Percentiles rank a stretch among this genome's conserved stretches.
Conservation (phyloP, 2,329 filamentous ascomycete genomes). For the Coniochaeta sp. region DNA sequence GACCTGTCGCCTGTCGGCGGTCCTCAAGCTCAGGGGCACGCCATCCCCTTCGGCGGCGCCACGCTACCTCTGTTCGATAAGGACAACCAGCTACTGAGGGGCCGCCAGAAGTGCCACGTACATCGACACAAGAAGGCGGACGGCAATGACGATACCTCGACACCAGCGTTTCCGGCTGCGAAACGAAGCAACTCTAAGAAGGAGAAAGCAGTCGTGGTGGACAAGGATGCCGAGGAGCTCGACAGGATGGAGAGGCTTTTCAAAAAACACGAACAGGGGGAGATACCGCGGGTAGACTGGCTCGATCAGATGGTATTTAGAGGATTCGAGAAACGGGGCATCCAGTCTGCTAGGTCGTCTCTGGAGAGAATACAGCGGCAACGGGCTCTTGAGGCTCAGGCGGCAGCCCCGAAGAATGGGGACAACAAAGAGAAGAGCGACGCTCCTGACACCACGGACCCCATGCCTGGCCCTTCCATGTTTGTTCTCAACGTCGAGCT, state of each 20-base stretch:
- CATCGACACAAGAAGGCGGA: slow-evolving; percentile 80
- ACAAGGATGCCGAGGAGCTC: slow-evolving; percentile 73
- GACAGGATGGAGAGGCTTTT: slow-evolving; percentile 83
- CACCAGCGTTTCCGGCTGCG: slow-evolving; percentile 60
- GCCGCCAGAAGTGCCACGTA: slow-evolving; percentile 82
- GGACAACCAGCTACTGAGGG: slow-evolving; percentile 85
- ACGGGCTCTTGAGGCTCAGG: slow-evolving; percentile 16
- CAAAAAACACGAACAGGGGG: slow-evolving; percentile 97
- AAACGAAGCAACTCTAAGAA: slow-evolving; percentile 32
- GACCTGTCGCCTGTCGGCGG: slow-evolving; percentile 78
- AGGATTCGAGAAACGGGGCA: slow-evolving; percentile 70
- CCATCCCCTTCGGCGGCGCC: slow-evolving; percentile 88
- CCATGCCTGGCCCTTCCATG: slow-evolving; percentile 38
- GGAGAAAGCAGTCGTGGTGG: slow-evolving; percentile 42
- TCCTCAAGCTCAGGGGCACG: slow-evolving; percentile 62
- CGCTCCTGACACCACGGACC: slow-evolving; percentile 32
- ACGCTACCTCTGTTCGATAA: slow-evolving; percentile 88
- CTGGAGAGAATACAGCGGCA: slow-evolving; percentile 49
- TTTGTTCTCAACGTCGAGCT: slow-evolving; percentile 88
- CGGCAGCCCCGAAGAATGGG: background rate
- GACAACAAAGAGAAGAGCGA: slow-evolving; percentile 28
- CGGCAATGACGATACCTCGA: slow-evolving; percentile 71
- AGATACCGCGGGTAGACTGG: slow-evolving; percentile 90
- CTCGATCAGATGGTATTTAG: slow-evolving; percentile 91
- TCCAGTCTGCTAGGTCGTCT: slow-evolving; percentile 56